Evolutionary conservation across 352 stramenopile species (phyloP).

Genomic region (Thalassiosira hispida): DNA sequence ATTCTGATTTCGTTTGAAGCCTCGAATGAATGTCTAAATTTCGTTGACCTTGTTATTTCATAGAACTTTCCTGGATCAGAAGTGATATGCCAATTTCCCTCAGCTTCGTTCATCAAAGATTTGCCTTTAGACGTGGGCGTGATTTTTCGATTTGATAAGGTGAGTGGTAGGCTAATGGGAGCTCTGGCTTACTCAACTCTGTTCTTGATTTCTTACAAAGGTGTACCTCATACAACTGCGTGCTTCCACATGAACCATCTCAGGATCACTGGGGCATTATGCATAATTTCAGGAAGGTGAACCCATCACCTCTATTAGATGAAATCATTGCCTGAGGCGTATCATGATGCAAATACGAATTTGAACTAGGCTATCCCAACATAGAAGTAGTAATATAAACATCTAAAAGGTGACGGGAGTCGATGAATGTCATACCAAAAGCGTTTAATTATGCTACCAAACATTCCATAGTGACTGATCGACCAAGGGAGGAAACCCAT

Average conservation of each 20-base stretch:
- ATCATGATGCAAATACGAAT: no score
- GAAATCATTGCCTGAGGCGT: constrained; percentile 47
- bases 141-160: constrained; percentile 50
- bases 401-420: no score
- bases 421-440: no score
- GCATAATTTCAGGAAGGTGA: constrained; percentile 56
- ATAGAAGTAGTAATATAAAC: no score
- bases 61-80: constrained; percentile 50
- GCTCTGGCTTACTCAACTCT: not conserved
- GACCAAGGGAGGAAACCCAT: no score
- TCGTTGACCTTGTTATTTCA: not conserved
- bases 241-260: not conserved
- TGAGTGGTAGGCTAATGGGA: constrained; percentile 3
- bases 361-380: no score
- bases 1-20: not conserved
- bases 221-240: not conserved
- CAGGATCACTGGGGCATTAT: constrained; percentile 45
- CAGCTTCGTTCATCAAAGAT: constrained; percentile 51
- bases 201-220: no score
- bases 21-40: no score
- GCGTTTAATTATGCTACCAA: no score
- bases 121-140: constrained; percentile 59
- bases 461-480: no score
- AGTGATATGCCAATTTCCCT: constrained; percentile 56
- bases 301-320: constrained; percentile 34